Percentiles rank a stretch among this genome's conserved stretches.
phyloP scores from a whole-genome alignment of 192 early-diverging fungal genomes.

The Umbelopsis sp. region DNA sequence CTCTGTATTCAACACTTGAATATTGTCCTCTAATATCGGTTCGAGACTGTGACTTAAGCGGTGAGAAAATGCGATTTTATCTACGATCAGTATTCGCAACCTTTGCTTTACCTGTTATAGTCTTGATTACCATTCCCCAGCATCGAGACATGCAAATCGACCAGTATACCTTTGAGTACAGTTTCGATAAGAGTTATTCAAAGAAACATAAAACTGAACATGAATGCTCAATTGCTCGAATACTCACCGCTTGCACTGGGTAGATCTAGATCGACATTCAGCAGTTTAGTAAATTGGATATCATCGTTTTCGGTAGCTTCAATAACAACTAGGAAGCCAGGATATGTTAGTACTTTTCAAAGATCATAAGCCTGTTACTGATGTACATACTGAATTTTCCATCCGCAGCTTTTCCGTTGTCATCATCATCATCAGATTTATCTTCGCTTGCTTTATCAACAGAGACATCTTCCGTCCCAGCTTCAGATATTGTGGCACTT shows the following conservation, averaged over 20 bases:
- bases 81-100: not conserved
- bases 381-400: not conserved
- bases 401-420: not conserved
- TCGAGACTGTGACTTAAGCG: not conserved
- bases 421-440: not conserved
- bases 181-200: not conserved
- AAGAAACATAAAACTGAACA: not conserved
- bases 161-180: not conserved
- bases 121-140: slow-evolving; percentile 6
- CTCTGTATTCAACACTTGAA: not conserved
- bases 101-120: slow-evolving; percentile 9
- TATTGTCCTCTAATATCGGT: not conserved
- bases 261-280: slow-evolving; percentile 11
- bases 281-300: slow-evolving; percentile 31
- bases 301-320: slow-evolving; percentile 21
- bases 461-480: not conserved
- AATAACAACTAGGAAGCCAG: slow-evolving; percentile 21
- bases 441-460: not conserved
- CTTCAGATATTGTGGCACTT: not conserved
- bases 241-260: slow-evolving; percentile 14
- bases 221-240: not conserved
- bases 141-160: slow-evolving; percentile 37
- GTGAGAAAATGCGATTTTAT: not conserved
- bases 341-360: not conserved
- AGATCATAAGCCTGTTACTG: no score